Evolutionary conservation across 1,284 basidiomycete genomes (phyloP).

Genomic region (Calocybe gambosa): DNA sequence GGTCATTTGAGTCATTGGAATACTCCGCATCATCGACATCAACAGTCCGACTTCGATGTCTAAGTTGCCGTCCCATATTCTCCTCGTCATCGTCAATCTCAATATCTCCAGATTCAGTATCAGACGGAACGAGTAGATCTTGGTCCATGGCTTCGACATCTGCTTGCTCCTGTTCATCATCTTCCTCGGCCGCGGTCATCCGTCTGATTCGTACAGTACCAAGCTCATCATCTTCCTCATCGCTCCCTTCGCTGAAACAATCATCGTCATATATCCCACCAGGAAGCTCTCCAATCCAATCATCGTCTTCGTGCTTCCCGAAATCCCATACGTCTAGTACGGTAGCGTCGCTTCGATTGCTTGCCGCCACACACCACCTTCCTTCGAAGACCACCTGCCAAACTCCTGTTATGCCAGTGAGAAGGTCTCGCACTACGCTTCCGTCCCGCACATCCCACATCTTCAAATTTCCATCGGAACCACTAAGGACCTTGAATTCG

Average conservation of each 20-base stretch:
- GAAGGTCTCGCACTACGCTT: conserved; percentile 74
- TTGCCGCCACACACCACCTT: conserved; percentile 88
- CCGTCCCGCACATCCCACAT: conserved; percentile 94
- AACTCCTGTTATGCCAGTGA: conserved; percentile 85
- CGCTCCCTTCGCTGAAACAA: conserved; percentile 45
- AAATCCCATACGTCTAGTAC: conserved; percentile 87
- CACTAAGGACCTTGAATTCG: conserved; percentile 91
- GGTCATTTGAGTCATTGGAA: conserved; percentile 9
- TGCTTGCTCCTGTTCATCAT: conserved; percentile 31
- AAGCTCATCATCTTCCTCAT: conserved; percentile 36
- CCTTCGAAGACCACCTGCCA: conserved; percentile 96
- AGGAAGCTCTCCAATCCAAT: conserved; percentile 40
- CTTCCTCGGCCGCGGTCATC: conserved; percentile 19
- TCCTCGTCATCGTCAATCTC: conserved; percentile 35
- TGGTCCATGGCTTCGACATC: conserved; percentile 66
- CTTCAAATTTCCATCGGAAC: conserved; percentile 92
- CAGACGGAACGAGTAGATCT: conserved; percentile 50
- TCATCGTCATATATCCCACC: conserved; percentile 44
- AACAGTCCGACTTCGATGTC: conserved; percentile 15
- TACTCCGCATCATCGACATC: conserved; percentile 12
- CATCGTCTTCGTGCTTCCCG: conserved; percentile 48
- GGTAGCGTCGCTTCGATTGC: conserved; percentile 74
- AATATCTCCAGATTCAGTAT: conserved; percentile 39
- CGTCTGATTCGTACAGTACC: conserved; percentile 19
- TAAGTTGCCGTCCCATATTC: conserved; percentile 10